These are phyloP conservation scores for Hanseniaspora lindneri DNA, from an alignment of 805 yeast genomes.

Conservation along the genomic window DNA sequence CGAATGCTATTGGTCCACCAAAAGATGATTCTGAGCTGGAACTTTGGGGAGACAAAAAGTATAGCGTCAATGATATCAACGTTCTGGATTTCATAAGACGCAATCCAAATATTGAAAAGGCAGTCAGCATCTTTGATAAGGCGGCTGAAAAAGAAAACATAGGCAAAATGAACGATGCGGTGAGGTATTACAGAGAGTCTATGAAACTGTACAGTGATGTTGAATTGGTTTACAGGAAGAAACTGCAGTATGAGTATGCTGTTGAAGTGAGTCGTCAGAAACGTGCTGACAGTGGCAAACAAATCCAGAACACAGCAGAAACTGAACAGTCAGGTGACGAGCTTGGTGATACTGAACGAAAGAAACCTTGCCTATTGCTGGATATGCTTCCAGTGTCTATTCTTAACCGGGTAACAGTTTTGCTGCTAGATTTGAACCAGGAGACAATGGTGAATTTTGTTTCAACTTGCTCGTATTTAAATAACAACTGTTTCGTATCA, in stretches of 20 bases:
- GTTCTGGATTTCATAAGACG: background rate
- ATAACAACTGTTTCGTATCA: conserved; percentile 43
- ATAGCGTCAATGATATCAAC: background rate
- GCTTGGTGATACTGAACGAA: conserved; percentile 23
- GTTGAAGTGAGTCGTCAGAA: conserved; percentile 22
- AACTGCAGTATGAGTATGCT: conserved; percentile 36
- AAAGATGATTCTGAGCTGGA: too few species aligned
- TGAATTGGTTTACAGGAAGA: conserved; percentile 54
- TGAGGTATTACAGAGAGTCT: conserved; percentile 59
- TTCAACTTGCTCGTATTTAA: conserved; percentile 44
- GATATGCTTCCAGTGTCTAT: conserved; percentile 47
- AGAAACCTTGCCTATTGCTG: conserved; percentile 33
- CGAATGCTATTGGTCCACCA: too few species aligned
- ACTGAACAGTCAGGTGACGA: too few species aligned
- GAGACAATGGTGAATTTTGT: conserved; percentile 57
- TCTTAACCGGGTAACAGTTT: conserved; percentile 39
- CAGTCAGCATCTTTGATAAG: conserved; percentile 52
- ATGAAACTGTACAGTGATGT: conserved; percentile 44
- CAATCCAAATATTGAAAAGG: conserved; percentile 24
- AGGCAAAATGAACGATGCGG: conserved; percentile 77
- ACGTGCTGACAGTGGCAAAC: background rate
- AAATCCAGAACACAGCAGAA: background rate
- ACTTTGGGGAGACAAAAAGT: background rate
- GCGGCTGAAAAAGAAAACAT: conserved; percentile 61
- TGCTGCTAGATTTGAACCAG: conserved; percentile 38